These are phyloP conservation scores for Cylindrotheca fusiformis DNA, from an alignment of 108 stramenopile genomes.

Conservation along the genomic window DNA sequence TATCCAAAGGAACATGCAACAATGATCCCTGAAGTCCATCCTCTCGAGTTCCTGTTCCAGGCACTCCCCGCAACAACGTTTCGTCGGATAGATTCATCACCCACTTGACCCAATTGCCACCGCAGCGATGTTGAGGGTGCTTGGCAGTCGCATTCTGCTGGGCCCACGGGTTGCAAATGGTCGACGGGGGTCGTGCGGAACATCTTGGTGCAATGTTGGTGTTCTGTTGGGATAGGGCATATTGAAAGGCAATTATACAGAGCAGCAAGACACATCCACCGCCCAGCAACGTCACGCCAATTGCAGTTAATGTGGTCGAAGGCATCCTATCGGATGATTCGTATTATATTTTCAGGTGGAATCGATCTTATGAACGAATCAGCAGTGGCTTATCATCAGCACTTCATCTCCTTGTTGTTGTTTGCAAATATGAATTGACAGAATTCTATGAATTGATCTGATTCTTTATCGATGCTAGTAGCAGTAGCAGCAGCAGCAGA, in stretches of 20 bases:
- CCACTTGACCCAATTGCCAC: constrained; percentile 61
- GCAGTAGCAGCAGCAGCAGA: too few relatives aligned
- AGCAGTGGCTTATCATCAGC: too few relatives aligned
- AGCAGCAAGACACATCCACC: neutral
- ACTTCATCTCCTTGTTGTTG: too few relatives aligned
- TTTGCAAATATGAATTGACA: too few relatives aligned
- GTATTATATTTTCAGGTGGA: too few relatives aligned
- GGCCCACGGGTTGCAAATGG: neutral
- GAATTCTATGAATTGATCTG: too few relatives aligned
- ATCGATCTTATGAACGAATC: too few relatives aligned
- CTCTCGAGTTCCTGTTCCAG: constrained; percentile 77
- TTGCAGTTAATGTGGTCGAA: neutral
- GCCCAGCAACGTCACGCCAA: neutral
- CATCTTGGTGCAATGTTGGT: neutral
- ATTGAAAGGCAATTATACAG: neutral
- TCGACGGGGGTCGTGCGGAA: neutral
- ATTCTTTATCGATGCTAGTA: too few relatives aligned
- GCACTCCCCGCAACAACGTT: constrained; percentile 65
- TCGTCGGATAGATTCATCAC: constrained; percentile 51
- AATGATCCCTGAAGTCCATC: constrained; percentile 54
- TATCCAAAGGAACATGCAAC: constrained; percentile 74
- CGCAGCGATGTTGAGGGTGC: neutral
- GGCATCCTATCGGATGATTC: too few relatives aligned
- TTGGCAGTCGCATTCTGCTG: neutral
- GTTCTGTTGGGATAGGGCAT: neutral